Percentiles rank a stretch among this genome's conserved stretches.
Conservation (phyloP, 768 basidiomycete species). For the Tulasnella sp. region DNA sequence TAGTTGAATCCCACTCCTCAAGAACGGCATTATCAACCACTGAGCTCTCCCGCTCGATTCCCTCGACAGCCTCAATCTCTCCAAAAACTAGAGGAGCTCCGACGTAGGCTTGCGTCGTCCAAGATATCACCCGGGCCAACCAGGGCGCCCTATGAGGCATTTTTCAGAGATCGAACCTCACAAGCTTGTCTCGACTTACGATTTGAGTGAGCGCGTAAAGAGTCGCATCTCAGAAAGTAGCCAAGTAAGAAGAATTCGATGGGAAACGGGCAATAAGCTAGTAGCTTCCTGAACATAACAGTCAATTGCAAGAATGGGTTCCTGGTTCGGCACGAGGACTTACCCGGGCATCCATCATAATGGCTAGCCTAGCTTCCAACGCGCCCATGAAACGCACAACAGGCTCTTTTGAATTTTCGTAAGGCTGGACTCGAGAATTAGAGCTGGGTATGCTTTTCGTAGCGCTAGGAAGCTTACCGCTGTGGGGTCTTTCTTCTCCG, state of each 20-base stretch:
- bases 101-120: constrained; percentile 35
- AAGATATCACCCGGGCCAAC: constrained; percentile 37
- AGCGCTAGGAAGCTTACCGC: constrained; percentile 24
- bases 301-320: background rate
- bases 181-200: constrained; percentile 43
- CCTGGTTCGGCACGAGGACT: constrained; percentile 5
- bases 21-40: background rate
- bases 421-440: constrained; percentile 16
- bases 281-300: constrained; percentile 50
- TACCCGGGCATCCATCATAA: constrained; percentile 60
- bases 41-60: background rate
- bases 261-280: constrained; percentile 50
- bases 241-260: constrained; percentile 56
- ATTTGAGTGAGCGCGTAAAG: constrained; percentile 58
- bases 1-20: constrained; percentile 1
- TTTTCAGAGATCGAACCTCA: background rate
- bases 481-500: constrained; percentile 25
- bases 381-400: constrained; percentile 45
- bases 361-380: constrained; percentile 56
- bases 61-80: background rate
- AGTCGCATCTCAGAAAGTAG: constrained; percentile 64
- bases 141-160: constrained; percentile 35
- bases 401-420: constrained; percentile 18
- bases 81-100: constrained; percentile 23
- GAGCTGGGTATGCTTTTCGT: background rate